Evolutionary conservation across 2,329 filamentous ascomycete genomes (phyloP), one percentile per base, ranked within the genome.

Genomic region (Alternaria panax): DNA sequence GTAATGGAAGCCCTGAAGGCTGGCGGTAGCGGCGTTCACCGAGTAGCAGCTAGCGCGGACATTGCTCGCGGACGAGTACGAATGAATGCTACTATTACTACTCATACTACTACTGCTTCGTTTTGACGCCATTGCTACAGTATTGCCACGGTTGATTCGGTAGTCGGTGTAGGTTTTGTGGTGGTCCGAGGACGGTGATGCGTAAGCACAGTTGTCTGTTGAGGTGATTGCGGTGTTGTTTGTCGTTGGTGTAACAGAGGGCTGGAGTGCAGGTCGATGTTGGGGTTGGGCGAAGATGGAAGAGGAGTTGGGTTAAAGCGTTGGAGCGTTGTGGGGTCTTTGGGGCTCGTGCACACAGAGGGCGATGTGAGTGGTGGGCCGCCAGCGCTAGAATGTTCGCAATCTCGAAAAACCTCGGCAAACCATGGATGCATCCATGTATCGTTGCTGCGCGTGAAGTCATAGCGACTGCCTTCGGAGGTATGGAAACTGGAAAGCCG

Each of bases 41-140:
- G 91, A 84, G 83, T 97, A 97, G 87, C 92, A 96, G 80, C 90
- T 93, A 82, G 93, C 93, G 83, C 94, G 90, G 81, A 95, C 89
- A 80, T 91, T 90, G 83, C 88, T 85, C 73, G 86, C 85, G 82
- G 81, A 85, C 84, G 87, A 87, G 85, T 87, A 79, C 75, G 79
- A 82, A 78, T 77, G 75, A 69, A 75, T 71, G 77, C 75, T 73
- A 79, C 80, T 79, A 86, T 88, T 91, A 88, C 85, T 91, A 91
- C 88, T 85, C 66, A 55, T 62, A 63, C 60, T 71, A 80, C 79
- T 83, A 79, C 80, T 90, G 89, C 86, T 91, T 87, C 86, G 88
- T 85, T 85, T 86, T 82, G 82, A 87, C 80, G 88, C 91, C 87
- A 92, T 91, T 85, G 85, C 73, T 76, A 69, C 69, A 59, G 64